Percentiles rank a stretch among this genome's conserved stretches.
Conservation (phyloP, 768 basidiomycete species). For the Lactarius trivialis region DNA sequence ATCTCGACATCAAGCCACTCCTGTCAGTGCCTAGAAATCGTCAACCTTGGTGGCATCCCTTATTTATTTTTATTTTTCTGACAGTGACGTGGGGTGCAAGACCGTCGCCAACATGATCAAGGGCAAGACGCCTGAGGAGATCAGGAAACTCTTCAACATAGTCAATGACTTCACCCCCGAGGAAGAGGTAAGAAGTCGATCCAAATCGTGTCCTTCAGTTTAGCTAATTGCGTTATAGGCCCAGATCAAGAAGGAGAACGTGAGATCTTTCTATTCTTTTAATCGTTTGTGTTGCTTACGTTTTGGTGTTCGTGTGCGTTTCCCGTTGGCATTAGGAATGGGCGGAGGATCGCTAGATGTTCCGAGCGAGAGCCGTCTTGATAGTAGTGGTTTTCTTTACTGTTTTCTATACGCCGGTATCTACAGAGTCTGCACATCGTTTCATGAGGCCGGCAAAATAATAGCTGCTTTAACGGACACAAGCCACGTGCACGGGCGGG, state of each 20-base stretch:
- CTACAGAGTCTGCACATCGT: constrained; percentile 1
- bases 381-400: constrained; percentile 17
- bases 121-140: constrained; percentile 99
- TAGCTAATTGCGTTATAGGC: constrained; percentile 41
- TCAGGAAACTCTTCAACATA: constrained; percentile 96
- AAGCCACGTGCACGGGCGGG: constrained; percentile 7
- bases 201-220: background rate
- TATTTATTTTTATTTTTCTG: background rate
- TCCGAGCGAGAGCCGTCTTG: constrained; percentile 4
- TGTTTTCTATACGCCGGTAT: constrained; percentile 19
- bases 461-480: background rate
- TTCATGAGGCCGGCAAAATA: constrained; percentile 5
- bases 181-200: constrained; percentile 66
- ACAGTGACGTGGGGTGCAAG: constrained; percentile 94
- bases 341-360: constrained; percentile 76
- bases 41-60: constrained; percentile 2
- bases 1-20: constrained; percentile 98
- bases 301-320: background rate
- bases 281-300: background rate
- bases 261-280: constrained; percentile 35
- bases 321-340: constrained; percentile 56
- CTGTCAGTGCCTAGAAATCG: constrained; percentile 45
- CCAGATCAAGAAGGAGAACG: constrained; percentile 99
- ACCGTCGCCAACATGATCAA: constrained; percentile 99
- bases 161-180: constrained; percentile 98